Conservation (phyloP, 2,329 filamentous ascomycete genomes). For the Davidsoniella neocaledoniae region DNA sequence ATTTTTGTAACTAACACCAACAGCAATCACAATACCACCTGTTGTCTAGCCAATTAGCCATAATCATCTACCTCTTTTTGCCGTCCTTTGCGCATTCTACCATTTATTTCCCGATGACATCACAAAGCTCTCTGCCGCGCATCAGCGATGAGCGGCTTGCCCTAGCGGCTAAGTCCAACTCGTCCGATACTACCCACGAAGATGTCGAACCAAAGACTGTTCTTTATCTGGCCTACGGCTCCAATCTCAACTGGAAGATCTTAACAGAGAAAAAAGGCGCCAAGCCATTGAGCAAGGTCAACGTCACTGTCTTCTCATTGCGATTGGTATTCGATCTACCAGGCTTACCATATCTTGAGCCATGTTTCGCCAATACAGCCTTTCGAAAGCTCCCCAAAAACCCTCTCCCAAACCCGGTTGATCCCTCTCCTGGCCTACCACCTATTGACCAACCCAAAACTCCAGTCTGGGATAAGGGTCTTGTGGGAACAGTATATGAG, state of each 20-base stretch:
- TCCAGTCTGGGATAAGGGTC: conserved; percentile 53
- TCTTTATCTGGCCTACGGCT: conserved; percentile 79
- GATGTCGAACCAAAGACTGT: conserved; percentile 29
- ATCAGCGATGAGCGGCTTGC: conserved; percentile 25
- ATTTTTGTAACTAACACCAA: no score
- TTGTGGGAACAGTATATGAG: conserved; percentile 91
- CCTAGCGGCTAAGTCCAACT: conserved; percentile 10
- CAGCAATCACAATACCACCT: background rate
- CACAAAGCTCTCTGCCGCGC: conserved; percentile 1
- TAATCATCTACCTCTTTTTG: background rate
- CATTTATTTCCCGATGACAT: no score
- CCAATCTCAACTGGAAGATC: conserved; percentile 66
- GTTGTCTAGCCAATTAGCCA: background rate
- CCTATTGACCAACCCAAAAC: conserved; percentile 10
- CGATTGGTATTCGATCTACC: conserved; percentile 71
- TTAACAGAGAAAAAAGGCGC: conserved; percentile 68
- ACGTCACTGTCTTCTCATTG: conserved; percentile 65
- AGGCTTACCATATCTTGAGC: conserved; percentile 72
- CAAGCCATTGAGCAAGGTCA: conserved; percentile 61
- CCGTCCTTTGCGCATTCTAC: background rate
- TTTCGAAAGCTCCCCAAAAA: conserved; percentile 35
- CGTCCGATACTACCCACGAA: conserved; percentile 4
- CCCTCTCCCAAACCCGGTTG: conserved; percentile 17
- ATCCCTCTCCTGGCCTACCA: conserved; percentile 10
- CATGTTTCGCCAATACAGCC: conserved; percentile 76